Percentiles rank a stretch among this genome's conserved stretches.
These are phyloP conservation scores for Boletus sensibilis DNA, from an alignment of 768 basidiomycete genomes.

Conservation along the genomic window DNA sequence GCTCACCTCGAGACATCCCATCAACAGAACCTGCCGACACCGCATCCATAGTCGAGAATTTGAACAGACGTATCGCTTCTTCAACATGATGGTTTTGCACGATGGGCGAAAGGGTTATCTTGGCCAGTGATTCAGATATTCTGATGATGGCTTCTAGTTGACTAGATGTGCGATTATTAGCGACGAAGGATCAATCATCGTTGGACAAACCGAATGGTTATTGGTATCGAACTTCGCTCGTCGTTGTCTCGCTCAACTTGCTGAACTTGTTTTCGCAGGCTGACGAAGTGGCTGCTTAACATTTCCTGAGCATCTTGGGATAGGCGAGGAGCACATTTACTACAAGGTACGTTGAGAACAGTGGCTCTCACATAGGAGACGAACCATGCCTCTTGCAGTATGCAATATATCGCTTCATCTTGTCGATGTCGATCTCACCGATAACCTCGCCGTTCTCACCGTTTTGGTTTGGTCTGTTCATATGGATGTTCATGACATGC, in stretches of 20 bases:
- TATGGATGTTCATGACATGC: constrained; percentile 98
- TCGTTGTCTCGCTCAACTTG: constrained; percentile 96
- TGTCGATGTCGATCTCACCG: constrained; percentile 93
- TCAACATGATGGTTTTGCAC: constrained; percentile 95
- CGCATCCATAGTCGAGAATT: constrained; percentile 98
- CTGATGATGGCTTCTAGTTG: constrained; percentile 99
- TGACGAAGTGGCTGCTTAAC: constrained; percentile 93
- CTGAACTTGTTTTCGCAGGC: constrained; percentile 88
- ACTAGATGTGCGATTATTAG: constrained; percentile 31
- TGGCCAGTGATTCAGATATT: constrained; percentile 95
- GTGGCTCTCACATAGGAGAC: background rate
- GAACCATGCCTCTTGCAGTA: constrained; percentile 85
- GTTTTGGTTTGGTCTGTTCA: constrained; percentile 79
- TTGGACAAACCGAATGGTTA: constrained; percentile 84
- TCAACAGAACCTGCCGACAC: constrained; percentile 93
- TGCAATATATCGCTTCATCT: constrained; percentile 97
- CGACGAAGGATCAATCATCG: background rate
- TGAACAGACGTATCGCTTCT: constrained; percentile 97
- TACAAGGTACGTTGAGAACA: constrained; percentile 30
- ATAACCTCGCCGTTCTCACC: constrained; percentile 60
- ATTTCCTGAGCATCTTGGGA: constrained; percentile 95
- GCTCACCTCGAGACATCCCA: constrained; percentile 84
- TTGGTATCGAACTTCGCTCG: constrained; percentile 96
- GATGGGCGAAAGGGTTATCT: constrained; percentile 82
- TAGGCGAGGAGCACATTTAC: constrained; percentile 94